Evolutionary conservation across 257 asterid genomes (phyloP).

Genomic region (Solanum verrucosum): DNA sequence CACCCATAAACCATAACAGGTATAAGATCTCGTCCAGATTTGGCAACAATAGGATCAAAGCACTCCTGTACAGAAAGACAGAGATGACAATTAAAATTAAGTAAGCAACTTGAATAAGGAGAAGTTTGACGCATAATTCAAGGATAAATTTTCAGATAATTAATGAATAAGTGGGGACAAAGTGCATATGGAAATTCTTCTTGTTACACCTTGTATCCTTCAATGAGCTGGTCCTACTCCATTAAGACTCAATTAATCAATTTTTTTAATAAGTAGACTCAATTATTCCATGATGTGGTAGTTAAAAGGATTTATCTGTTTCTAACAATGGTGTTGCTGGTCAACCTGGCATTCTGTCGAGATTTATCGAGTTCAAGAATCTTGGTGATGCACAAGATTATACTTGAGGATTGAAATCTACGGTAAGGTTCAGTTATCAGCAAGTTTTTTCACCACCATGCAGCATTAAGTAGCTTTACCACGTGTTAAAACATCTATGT

Average conservation of each 20-base stretch:
- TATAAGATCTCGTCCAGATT: slow-evolving; percentile 95
- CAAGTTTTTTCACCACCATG: neutral
- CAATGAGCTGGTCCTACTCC: neutral
- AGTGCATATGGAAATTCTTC: neutral
- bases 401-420: neutral
- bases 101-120: neutral
- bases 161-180: neutral
- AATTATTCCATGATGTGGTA: neutral
- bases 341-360: neutral
- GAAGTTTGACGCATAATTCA: neutral
- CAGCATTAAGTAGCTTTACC: neutral
- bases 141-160: neutral
- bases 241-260: neutral
- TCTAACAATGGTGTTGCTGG: neutral
- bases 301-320: neutral
- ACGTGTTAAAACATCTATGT: neutral
- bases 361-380: neutral
- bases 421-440: neutral
- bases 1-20: slow-evolving; percentile 99
- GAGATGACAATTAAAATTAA: neutral
- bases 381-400: neutral
- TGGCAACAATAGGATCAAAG: slow-evolving; percentile 94
- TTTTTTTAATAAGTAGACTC: neutral
- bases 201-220: neutral
- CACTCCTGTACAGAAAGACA: slow-evolving; percentile 58